These are phyloP conservation scores for Zygotorulaspora mrakii DNA, from an alignment of 1,139 yeast genomes.

Conservation along the genomic window DNA sequence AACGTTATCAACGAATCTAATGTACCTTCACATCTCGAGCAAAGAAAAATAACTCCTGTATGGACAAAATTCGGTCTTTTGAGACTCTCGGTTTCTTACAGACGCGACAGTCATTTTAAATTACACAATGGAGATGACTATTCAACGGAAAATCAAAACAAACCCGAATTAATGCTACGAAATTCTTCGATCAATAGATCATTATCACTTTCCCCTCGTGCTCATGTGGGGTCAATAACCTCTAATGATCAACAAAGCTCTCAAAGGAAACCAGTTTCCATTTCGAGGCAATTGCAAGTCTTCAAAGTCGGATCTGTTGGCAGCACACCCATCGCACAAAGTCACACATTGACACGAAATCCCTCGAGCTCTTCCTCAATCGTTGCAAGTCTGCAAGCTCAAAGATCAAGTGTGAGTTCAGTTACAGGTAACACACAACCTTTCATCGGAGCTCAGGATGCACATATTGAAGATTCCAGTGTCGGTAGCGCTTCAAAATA, in stretches of 20 bases:
- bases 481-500: slow-evolving; percentile 40
- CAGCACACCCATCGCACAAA: slow-evolving; percentile 40
- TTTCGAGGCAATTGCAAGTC: slow-evolving; percentile 46
- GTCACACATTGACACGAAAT: slow-evolving; percentile 37
- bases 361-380: slow-evolving; percentile 41
- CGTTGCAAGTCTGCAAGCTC: slow-evolving; percentile 34
- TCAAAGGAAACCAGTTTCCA: slow-evolving; percentile 24
- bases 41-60: slow-evolving; percentile 63
- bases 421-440: slow-evolving; percentile 20
- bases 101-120: slow-evolving; percentile 65
- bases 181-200: slow-evolving; percentile 21
- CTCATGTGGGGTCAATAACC: slow-evolving; percentile 18
- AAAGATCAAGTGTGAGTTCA: slow-evolving; percentile 35
- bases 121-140: slow-evolving; percentile 47
- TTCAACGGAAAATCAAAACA: slow-evolving; percentile 8
- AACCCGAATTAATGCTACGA: slow-evolving; percentile 12
- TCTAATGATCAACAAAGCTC: slow-evolving; percentile 23
- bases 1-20: slow-evolving; percentile 38
- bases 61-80: slow-evolving; percentile 72
- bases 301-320: slow-evolving; percentile 62
- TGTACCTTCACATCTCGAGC: slow-evolving; percentile 52
- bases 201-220: slow-evolving; percentile 32
- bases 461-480: slow-evolving; percentile 32
- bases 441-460: slow-evolving; percentile 15
- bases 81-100: slow-evolving; percentile 70